Base-by-base conservation (phyloP, 495 filamentous ascomycete genomes). In the Barbatosphaeria neglecta region DNA sequence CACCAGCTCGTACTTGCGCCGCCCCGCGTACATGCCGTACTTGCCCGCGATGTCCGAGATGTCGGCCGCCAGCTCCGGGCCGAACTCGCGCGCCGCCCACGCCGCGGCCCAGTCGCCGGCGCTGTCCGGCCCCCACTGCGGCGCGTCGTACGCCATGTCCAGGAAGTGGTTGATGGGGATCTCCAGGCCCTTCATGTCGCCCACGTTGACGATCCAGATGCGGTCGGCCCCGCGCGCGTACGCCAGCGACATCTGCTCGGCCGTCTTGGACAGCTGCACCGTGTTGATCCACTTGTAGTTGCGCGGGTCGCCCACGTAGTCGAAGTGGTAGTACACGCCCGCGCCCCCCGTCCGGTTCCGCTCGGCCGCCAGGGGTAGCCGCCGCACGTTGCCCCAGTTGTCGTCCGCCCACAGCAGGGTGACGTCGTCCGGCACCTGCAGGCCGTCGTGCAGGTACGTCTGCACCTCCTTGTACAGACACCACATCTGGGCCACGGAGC, bases 121-220 rank as follows among this genome's bases (percentile, higher is more conserved):
- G 50, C 70, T 77, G 47, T 75, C 66, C 8, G 74, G 58, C n/a
- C 63, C 63, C 70, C 69, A 83, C 22, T 62, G 54, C 18, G 73
- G 55, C 35, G 73, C 68, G 51, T 85, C 77, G 53, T 84, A 86
- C 3, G 77, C 82, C 42, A 86, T 57, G 48, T 83, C 80, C 47
- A 85, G 61, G 56, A 76, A 83, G 57, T 82, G 79, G 50, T 63
- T 78, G 56, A 86, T 80, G 25, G 82, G 82, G 22, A 83, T 68
- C 61, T 84, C 82, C 6, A 82, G 64, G 4, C 78, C 75, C 57
- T 86, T 86, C 41, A 87, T 63, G 54, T 88, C 83, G 28, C 84
- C 83, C 19, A 88, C 75, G 52, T 87, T 88, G 55, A 86, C 79
- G 37, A 87, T 74, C 84, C 84, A 87, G 49, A 87, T 83, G 23